phyloP scores from a whole-genome alignment of 257 asterid genomes.

The Solanum lignicaule region DNA sequence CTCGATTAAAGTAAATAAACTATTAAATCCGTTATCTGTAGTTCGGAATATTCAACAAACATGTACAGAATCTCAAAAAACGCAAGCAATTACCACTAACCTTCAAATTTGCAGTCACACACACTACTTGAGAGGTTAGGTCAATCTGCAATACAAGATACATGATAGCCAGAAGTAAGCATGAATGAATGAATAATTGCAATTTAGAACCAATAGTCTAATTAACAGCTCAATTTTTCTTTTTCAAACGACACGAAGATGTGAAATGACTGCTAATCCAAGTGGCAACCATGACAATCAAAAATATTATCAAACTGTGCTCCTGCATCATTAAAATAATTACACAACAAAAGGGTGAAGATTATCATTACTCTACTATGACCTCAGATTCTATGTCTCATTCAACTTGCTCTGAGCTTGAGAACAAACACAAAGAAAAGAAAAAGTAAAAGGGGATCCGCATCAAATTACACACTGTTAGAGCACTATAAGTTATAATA shows the following conservation, averaged over 20 bases:
- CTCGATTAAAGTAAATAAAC: not conserved
- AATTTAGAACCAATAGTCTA: not conserved
- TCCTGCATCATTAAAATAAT: not conserved
- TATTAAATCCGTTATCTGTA: not conserved
- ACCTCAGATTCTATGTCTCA: not conserved
- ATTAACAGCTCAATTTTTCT: not conserved
- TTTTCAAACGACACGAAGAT: not conserved
- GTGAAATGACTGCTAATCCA: not conserved
- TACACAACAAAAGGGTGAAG: not conserved
- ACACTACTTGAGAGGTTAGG: slow-evolving; percentile 68
- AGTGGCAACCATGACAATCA: not conserved
- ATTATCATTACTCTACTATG: not conserved
- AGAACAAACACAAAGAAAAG: not conserved
- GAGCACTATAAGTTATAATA: not conserved
- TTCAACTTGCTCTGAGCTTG: not conserved
- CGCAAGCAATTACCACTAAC: slow-evolving; percentile 19
- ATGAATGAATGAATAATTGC: not conserved
- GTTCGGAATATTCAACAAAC: not conserved
- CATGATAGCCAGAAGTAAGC: not conserved
- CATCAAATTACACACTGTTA: not conserved
- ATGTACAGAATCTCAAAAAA: not conserved
- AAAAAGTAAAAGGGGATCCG: not conserved
- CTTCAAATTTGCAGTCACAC: slow-evolving; percentile 51
- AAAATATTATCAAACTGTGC: not conserved
- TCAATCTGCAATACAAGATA: slow-evolving; percentile 58